These are phyloP conservation scores for Coemansia sp. DNA, from an alignment of 192 early-diverging fungal genomes.

Conservation along the genomic window DNA sequence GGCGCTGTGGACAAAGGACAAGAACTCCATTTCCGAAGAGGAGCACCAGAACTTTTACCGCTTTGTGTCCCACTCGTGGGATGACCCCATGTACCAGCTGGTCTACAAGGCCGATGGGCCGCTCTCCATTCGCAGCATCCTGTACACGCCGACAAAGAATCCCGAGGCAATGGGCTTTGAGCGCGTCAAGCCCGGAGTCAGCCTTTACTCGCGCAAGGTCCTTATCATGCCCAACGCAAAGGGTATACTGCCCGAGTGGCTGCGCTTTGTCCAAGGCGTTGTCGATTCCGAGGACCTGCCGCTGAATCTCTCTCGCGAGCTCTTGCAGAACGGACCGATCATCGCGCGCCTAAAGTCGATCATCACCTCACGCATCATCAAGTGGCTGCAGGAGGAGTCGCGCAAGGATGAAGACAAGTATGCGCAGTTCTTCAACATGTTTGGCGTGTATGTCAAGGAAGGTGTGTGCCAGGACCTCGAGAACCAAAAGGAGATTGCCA, in stretches of 20 bases:
- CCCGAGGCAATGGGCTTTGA: slow-evolving; percentile 54
- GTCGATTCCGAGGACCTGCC: slow-evolving; percentile 97
- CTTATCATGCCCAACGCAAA: slow-evolving; percentile 93
- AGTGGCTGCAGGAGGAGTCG: slow-evolving; percentile 75
- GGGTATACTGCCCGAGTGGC: slow-evolving; percentile 85
- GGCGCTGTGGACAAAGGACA: slow-evolving; percentile 90
- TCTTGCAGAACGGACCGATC: slow-evolving; percentile 82
- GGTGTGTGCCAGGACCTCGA: slow-evolving; percentile 84
- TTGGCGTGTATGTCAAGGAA: slow-evolving; percentile 76
- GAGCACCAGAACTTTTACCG: slow-evolving; percentile 94
- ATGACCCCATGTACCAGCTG: slow-evolving; percentile 74
- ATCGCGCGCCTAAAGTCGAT: slow-evolving; percentile 85
- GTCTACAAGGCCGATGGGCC: slow-evolving; percentile 97
- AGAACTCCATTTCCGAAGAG: slow-evolving; percentile 69
- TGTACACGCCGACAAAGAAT: slow-evolving; percentile 77
- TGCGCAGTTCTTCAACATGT: slow-evolving; percentile 70
- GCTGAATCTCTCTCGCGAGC: slow-evolving; percentile 97
- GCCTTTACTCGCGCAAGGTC: slow-evolving; percentile 93
- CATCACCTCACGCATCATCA: slow-evolving; percentile 85
- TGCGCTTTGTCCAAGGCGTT: slow-evolving; percentile 90
- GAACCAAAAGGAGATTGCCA: slow-evolving; percentile 72
- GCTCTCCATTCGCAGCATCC: slow-evolving; percentile 83
- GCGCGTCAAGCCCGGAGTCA: slow-evolving; percentile 73
- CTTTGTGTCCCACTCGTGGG: slow-evolving; percentile 68
- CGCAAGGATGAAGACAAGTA: slow-evolving; percentile 66